Evolutionary conservation across 2,329 filamentous ascomycete species (phyloP).

Genomic region (Tolypocladium sp.): DNA sequence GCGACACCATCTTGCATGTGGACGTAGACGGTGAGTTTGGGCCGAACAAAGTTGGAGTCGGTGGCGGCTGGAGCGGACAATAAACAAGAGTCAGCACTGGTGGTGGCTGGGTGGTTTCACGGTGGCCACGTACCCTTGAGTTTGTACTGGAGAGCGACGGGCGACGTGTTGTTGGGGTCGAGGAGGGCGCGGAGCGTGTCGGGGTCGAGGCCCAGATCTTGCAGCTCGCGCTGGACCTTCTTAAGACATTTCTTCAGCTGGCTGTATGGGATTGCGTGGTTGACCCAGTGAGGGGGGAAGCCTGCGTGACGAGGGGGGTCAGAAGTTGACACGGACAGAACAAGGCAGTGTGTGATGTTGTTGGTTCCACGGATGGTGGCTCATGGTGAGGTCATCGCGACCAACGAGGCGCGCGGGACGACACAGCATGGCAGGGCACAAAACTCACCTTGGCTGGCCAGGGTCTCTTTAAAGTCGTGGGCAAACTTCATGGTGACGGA

Average conservation of each 20-base stretch:
- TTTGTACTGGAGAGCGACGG: constrained; percentile 43
- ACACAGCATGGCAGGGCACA: neutral
- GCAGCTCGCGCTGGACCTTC: constrained; percentile 63
- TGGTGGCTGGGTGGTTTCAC: neutral
- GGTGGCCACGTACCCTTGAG: constrained; percentile 33
- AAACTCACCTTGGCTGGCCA: constrained; percentile 49
- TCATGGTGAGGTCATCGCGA: neutral
- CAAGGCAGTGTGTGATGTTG: neutral
- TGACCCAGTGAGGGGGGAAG: constrained; percentile 64
- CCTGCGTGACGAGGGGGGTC: constrained; percentile 24
- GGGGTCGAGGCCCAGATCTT: constrained; percentile 60
- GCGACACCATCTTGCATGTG: constrained; percentile 57
- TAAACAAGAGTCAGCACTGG: neutral
- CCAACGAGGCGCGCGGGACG: neutral
- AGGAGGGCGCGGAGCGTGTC: constrained; percentile 60
- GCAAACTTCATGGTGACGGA: constrained; percentile 69
- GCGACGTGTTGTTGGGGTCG: constrained; percentile 36
- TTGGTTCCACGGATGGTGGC: neutral
- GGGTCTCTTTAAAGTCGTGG: constrained; percentile 62
- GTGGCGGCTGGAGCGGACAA: constrained; percentile 18
- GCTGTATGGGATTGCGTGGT: constrained; percentile 72
- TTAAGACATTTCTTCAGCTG: constrained; percentile 87
- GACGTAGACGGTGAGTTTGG: constrained; percentile 62
- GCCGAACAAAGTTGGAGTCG: constrained; percentile 43
- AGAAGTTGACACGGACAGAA: neutral